A percentile compares a stretch with the other conserved stretches of the same genome.
Conservation (phyloP, 345 rosid species). For the Hypericum perforatum region DNA sequence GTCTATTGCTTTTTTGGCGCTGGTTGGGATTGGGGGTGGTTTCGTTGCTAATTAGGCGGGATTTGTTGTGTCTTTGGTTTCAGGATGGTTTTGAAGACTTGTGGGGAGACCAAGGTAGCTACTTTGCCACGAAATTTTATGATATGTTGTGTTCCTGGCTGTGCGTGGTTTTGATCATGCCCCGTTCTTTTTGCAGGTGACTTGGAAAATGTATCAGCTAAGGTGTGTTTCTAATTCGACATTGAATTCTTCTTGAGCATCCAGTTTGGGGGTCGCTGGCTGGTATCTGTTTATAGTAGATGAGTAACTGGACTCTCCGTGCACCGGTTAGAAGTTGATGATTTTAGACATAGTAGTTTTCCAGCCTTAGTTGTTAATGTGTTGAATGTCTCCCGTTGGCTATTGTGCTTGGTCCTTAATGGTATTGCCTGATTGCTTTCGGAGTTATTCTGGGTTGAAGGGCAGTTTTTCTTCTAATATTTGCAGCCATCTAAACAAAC, state of each 20-base stretch:
- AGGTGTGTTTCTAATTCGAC: constrained; percentile 29
- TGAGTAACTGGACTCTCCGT: too few species aligned
- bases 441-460: too few species aligned
- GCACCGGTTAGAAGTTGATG: neutral
- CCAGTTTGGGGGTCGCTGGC: too few species aligned
- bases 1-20: neutral
- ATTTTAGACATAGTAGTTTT: constrained; percentile 3
- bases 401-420: too few species aligned
- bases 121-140: neutral
- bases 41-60: constrained; percentile 24
- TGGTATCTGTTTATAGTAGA: neutral
- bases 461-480: too few species aligned
- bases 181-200: constrained; percentile 32
- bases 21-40: neutral
- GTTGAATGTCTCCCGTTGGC: too few species aligned
- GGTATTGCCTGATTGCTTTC: too few species aligned
- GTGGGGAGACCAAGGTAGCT: constrained; percentile 60
- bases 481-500: too few species aligned
- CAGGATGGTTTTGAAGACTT: constrained; percentile 36
- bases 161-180: neutral
- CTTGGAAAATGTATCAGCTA: constrained; percentile 27
- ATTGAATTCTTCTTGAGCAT: too few species aligned
- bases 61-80: constrained; percentile 27
- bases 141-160: neutral
- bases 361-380: constrained; percentile 20